Percentiles rank a stretch among this genome's conserved stretches.
Conservation (phyloP, 192 early-diverging fungal genomes). For the Thoreauomyces humboldtii region DNA sequence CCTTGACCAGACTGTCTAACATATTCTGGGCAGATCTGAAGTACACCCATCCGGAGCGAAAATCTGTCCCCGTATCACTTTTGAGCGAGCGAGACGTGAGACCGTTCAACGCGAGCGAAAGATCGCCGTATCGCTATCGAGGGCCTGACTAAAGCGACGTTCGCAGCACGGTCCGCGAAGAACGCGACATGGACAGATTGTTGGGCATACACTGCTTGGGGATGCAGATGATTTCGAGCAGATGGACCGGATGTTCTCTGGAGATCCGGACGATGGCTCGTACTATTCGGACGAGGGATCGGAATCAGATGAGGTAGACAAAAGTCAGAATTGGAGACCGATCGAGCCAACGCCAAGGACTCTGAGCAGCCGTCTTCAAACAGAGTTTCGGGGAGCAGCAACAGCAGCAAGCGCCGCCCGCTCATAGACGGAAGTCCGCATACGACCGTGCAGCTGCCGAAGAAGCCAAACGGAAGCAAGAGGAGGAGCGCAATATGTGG, state of each 20-base stretch:
- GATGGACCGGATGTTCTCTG: slow-evolving; percentile 25
- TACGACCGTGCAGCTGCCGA: slow-evolving; percentile 6
- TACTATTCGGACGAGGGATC: no score
- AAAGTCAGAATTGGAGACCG: no score
- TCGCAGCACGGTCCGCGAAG: slow-evolving; percentile 23
- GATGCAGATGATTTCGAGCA: slow-evolving; percentile 37
- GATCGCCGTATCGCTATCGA: background rate
- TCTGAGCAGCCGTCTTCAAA: no score
- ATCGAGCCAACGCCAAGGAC: no score
- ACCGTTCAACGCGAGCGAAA: background rate
- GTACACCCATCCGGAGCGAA: slow-evolving; percentile 27
- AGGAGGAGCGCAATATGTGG: slow-evolving; percentile 33
- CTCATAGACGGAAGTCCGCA: background rate
- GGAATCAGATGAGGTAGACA: no score
- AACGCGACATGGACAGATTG: slow-evolving; percentile 19
- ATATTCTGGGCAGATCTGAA: slow-evolving; percentile 28
- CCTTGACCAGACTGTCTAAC: background rate
- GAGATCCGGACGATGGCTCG: background rate
- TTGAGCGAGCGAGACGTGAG: slow-evolving; percentile 25
- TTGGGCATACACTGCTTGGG: slow-evolving; percentile 40
- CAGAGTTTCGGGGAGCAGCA: no score
- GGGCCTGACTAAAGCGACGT: background rate
- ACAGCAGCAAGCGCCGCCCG: no score
- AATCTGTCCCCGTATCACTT: slow-evolving; percentile 37
- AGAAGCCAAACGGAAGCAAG: slow-evolving; percentile 17